These are phyloP conservation scores for Orbilia blumenaviensis DNA, from an alignment of 2,329 filamentous ascomycete species.

Conservation along the genomic window DNA sequence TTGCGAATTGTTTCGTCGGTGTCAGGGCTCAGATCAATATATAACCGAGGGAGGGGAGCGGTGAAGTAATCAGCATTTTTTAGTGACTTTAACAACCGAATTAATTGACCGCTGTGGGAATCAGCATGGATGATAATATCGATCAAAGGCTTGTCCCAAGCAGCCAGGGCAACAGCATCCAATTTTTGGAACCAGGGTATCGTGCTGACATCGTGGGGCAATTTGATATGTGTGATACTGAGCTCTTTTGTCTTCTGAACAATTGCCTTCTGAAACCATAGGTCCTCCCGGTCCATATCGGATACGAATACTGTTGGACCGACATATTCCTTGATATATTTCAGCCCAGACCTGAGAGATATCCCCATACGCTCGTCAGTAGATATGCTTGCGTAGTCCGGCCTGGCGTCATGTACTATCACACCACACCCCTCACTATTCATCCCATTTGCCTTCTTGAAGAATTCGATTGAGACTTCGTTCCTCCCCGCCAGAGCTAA, in stretches of 20 bases:
- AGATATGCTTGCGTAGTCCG: conserved; percentile 76
- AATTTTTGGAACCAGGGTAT: conserved; percentile 81
- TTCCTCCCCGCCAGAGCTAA: conserved; percentile 80
- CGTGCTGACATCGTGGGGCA: conserved; percentile 72
- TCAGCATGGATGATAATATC: conserved; percentile 85
- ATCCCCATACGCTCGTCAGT: conserved; percentile 74
- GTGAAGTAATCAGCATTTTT: conserved; percentile 78
- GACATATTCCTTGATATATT: conserved; percentile 76
- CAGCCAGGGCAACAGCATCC: conserved; percentile 76
- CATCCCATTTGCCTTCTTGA: conserved; percentile 81
- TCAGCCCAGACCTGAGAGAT: conserved; percentile 72
- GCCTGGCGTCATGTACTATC: conserved; percentile 75
- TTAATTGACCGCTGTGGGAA: conserved; percentile 76
- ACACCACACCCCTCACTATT: conserved; percentile 70
- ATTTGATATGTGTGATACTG: conserved; percentile 74
- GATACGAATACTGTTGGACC: conserved; percentile 79
- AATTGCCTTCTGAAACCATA: conserved; percentile 72
- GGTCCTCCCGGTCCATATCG: conserved; percentile 74
- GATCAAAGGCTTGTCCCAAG: conserved; percentile 79
- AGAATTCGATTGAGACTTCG: conserved; percentile 72
- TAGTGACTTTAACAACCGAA: conserved; percentile 80
- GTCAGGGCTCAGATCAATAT: conserved; percentile 79
- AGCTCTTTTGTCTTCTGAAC: conserved; percentile 67
- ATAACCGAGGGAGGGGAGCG: conserved; percentile 75
- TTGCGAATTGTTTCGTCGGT: conserved; percentile 70